Conservation (phyloP, 768 basidiomycete genomes). For the Boletus tylopilopsis region DNA sequence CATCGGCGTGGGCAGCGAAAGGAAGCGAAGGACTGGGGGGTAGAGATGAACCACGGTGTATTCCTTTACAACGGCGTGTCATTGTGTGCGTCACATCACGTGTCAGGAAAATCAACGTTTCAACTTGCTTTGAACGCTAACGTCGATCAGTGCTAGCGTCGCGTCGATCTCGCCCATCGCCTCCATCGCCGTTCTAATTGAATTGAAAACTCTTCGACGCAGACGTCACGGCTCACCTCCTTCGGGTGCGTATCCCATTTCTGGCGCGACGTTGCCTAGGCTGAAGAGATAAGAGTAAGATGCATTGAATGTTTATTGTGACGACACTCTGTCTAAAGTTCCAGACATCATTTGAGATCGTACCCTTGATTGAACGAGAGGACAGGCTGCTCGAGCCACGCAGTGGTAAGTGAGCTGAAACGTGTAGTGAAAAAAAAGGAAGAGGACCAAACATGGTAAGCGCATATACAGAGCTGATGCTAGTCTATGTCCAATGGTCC, state of each 20-base stretch:
- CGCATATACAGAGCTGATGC: slow-evolving; percentile 19
- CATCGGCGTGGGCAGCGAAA: slow-evolving; percentile 3
- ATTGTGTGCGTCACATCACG: slow-evolving; percentile 19
- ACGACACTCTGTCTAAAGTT: background rate
- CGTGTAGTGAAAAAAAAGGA: background rate
- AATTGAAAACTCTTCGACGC: no score
- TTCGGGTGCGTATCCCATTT: background rate
- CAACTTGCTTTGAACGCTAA: no score
- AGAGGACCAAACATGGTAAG: slow-evolving; percentile 7
- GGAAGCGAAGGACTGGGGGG: background rate
- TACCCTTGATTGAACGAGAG: background rate
- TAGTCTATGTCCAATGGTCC: slow-evolving; percentile 23
- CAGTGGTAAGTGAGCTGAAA: slow-evolving; percentile 1
- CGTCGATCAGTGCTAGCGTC: no score
- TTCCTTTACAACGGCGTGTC: slow-evolving; percentile 8
- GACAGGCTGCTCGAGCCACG: background rate
- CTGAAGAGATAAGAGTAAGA: background rate
- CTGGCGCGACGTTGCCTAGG: background rate
- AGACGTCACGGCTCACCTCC: background rate
- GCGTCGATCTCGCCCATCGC: no score
- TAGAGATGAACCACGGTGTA: background rate
- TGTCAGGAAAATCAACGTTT: slow-evolving; percentile 20
- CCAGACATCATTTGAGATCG: background rate
- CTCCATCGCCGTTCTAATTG: no score
- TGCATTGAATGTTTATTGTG: no score